Conservation (phyloP, 805 yeast genomes). For the Nakazawaea sp. region DNA sequence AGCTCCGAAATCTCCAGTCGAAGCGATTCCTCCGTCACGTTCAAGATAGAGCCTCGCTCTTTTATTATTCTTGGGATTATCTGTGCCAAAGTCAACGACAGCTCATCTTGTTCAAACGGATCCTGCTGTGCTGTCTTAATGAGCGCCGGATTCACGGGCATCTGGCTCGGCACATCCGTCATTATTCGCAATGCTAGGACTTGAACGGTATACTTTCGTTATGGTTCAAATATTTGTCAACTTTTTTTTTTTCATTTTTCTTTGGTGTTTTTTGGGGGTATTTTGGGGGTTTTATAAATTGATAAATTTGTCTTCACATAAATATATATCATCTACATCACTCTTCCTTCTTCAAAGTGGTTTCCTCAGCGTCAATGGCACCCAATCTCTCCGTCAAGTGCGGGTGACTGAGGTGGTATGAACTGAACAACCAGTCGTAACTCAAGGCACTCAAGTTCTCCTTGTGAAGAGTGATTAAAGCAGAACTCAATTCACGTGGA, state of each 20-base stretch:
- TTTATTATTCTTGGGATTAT: conserved; percentile 51
- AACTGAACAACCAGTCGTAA: conserved; percentile 84
- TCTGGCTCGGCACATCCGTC: not conserved
- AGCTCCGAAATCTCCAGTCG: conserved; percentile 30
- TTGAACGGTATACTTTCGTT: not conserved
- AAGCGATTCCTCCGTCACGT: conserved; percentile 51
- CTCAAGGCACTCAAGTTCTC: conserved; percentile 82
- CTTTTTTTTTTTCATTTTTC: conserved; percentile 1
- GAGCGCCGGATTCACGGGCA: conserved; percentile 10
- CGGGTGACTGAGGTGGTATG: conserved; percentile 90
- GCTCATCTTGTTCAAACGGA: conserved; percentile 12
- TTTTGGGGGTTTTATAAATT: not conserved
- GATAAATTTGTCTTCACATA: not conserved
- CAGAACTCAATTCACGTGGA: conserved; percentile 56
- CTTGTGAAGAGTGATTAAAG: conserved; percentile 69
- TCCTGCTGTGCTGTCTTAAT: conserved; percentile 12
- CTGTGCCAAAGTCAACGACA: conserved; percentile 37
- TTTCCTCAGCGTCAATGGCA: conserved; percentile 45
- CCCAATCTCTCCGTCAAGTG: conserved; percentile 80
- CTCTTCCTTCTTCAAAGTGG: not conserved
- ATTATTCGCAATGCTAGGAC: not conserved
- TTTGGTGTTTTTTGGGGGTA: not conserved
- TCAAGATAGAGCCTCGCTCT: conserved; percentile 54
- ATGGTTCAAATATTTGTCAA: conserved; percentile 1
- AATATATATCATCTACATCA: not conserved